A percentile compares a stretch with the other conserved stretches of the same genome.
Evolutionary conservation across 257 asterid genomes (phyloP).

Genomic region (Solanum commersonii): DNA sequence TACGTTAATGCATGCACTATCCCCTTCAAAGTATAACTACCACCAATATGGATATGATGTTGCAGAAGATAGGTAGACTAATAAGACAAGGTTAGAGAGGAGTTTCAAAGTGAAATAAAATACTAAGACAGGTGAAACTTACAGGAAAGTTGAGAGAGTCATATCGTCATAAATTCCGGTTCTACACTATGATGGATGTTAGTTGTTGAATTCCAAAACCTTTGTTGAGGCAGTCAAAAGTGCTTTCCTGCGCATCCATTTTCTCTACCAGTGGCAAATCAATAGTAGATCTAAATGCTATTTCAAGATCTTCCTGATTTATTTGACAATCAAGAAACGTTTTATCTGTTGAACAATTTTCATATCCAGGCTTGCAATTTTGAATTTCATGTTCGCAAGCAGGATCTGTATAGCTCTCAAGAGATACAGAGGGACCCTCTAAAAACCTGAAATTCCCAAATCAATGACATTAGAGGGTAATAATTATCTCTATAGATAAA

Average conservation of each 20-base stretch:
- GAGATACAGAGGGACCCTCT: not conserved
- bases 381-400: not conserved
- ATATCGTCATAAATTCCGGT: not conserved
- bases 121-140: not conserved
- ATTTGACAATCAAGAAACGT: not conserved
- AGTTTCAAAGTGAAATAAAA: not conserved
- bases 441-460: not conserved
- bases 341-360: not conserved
- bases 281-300: not conserved
- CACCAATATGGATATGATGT: not conserved
- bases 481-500: not conserved
- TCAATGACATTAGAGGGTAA: not conserved
- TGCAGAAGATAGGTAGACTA: not conserved
- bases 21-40: not conserved
- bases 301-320: not conserved
- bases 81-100: not conserved
- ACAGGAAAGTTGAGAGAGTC: not conserved
- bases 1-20: not conserved
- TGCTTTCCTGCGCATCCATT: not conserved
- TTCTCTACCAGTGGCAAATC: constrained; percentile 1
- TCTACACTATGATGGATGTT: not conserved
- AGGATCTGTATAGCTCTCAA: not conserved
- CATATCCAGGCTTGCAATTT: not conserved
- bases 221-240: constrained; percentile 1
- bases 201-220: not conserved